These are phyloP conservation scores for Penicillium sp. DNA, from an alignment of 2,329 filamentous ascomycete genomes.

Conservation along the genomic window DNA sequence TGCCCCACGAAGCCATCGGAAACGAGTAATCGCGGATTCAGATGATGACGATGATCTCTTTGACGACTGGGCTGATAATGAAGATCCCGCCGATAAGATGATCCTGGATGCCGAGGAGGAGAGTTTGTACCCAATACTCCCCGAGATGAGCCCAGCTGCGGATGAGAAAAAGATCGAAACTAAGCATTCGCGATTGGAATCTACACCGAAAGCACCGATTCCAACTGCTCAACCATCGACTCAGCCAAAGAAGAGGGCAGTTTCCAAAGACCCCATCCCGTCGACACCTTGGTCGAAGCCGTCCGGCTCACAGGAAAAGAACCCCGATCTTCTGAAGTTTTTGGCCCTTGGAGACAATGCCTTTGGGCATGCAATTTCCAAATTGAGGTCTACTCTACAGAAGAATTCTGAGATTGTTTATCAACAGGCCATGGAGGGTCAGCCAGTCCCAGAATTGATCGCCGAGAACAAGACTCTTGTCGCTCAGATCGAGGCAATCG, in stretches of 20 bases:
- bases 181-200: not conserved
- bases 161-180: constrained; percentile 4
- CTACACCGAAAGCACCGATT: not conserved
- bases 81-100: constrained; percentile 21
- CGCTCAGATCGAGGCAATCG: constrained; percentile 40
- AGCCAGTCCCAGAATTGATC: constrained; percentile 35
- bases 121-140: constrained; percentile 34
- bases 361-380: constrained; percentile 30
- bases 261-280: constrained; percentile 13
- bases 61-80: constrained; percentile 25
- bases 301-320: constrained; percentile 24
- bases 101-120: constrained; percentile 26
- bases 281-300: constrained; percentile 16
- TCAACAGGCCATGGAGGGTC: constrained; percentile 39
- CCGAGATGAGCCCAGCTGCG: constrained; percentile 19
- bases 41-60: constrained; percentile 34
- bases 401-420: constrained; percentile 41
- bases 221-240: constrained; percentile 17
- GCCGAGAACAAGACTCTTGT: constrained; percentile 38
- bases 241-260: constrained; percentile 1
- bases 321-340: constrained; percentile 33
- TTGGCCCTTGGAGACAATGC: constrained; percentile 29
- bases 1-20: constrained; percentile 8
- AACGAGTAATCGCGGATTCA: constrained; percentile 36
- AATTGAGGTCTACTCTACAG: constrained; percentile 32